Base-by-base conservation (phyloP, 371 early-diverging fungal genomes). In the Mucor velutinosus region DNA sequence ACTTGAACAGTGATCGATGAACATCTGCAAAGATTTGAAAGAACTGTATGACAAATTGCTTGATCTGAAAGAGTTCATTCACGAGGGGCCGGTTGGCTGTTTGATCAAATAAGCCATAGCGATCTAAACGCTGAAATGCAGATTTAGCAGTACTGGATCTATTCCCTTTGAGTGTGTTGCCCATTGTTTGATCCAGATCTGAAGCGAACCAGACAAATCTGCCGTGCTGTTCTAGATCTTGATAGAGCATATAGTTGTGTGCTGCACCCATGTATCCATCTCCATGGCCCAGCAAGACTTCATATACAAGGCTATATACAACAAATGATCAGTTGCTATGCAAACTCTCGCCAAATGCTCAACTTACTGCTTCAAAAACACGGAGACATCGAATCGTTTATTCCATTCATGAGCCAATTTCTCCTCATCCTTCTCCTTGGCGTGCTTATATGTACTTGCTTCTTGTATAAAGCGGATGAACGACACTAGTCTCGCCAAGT, bases 291-390 rank as follows among this genome's bases (percentile, higher is more conserved):
- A 77, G 37, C n/a, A 80, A 30, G 12, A 80, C 58, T 27, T 80
- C 80, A 37, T 77, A 62, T 1, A 67, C 73, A 41, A 76, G 62
- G 41, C 77, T 75, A 60, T 3, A 12, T 8, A 1, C 25, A 51
- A 6, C 19, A 47, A 0, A 51, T 23, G 51, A 51, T 51, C 51
- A 51, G 12, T 51, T 23, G 5, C n/a, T 45, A 45, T 25, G 33
- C 29, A 27, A 60, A 29, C 1, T 7, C 33, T 11, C 17, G 6
- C 19, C 45, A 6, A 7, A n/a, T 19, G n/a, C 8, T 7, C 4
- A 21, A 55, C 69, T 64, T 68, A 76, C 80, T 76, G 73, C 64
- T 74, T 82, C 62, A 86, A 66, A 73, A 81, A 86, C 25, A 65
- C 2, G 23, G 81, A 78, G 3, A 86, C 74, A 62, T 86, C 77